Conservation (phyloP, 2,329 filamentous ascomycete genomes). For the Cladophialophora chaetospira region DNA sequence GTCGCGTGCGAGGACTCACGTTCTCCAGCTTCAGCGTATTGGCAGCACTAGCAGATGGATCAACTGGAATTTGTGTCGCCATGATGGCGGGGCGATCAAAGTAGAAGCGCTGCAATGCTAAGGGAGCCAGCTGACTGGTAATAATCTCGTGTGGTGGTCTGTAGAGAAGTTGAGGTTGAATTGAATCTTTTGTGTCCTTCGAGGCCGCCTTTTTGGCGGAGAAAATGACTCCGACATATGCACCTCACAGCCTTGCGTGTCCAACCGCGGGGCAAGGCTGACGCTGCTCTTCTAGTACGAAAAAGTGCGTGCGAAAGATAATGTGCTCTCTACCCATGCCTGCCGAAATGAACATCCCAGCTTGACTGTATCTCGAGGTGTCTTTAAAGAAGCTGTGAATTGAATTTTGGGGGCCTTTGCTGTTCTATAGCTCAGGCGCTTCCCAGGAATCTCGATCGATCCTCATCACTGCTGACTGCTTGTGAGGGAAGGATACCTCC, state of each 20-base stretch:
- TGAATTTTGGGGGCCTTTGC: too few relatives aligned
- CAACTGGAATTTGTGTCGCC: slow-evolving; percentile 58
- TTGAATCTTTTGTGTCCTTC: background rate
- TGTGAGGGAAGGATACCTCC: slow-evolving; percentile 86
- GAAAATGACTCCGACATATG: background rate
- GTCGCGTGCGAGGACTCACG: slow-evolving; percentile 37
- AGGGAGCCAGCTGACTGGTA: background rate
- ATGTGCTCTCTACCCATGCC: too few relatives aligned
- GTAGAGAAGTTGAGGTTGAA: background rate
- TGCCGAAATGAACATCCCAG: too few relatives aligned
- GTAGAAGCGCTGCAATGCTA: background rate
- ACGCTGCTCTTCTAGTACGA: too few relatives aligned
- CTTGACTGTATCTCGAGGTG: too few relatives aligned
- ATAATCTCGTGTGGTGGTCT: background rate
- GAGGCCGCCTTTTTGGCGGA: background rate
- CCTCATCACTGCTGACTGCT: slow-evolving; percentile 84
- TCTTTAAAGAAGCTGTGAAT: too few relatives aligned
- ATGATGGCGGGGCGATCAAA: slow-evolving; percentile 40
- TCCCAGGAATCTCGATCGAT: slow-evolving; percentile 79
- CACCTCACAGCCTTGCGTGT: background rate
- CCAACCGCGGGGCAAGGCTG: slow-evolving; percentile 2
- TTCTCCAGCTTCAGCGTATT: slow-evolving; percentile 69
- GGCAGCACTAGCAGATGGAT: slow-evolving; percentile 56
- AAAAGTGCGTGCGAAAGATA: too few relatives aligned
- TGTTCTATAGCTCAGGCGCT: slow-evolving; percentile 53